Evolutionary conservation across 768 basidiomycete genomes (phyloP), one percentile per base, ranked within the genome.

Genomic region (Tylopilus cervinicoccineus): DNA sequence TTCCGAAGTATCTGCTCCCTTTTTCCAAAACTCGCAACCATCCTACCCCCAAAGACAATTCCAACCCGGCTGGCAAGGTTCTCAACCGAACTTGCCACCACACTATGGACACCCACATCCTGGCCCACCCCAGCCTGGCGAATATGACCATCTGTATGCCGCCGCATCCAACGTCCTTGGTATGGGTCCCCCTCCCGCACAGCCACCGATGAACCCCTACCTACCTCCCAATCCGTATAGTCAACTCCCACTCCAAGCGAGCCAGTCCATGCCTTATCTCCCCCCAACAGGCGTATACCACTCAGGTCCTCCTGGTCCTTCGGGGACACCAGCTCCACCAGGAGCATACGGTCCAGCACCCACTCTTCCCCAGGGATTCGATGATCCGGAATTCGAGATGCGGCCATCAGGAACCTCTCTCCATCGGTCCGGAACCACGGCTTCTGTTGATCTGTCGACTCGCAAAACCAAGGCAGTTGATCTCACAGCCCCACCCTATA

Each of bases 81-180:
- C 66, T 40, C 57, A 62, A 28, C 54, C 64, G 47, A 55, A 32
- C 37, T 39, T 56, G 44, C 41, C 16, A 28, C 56, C 61, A 10
- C 51, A 50, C 23, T 60, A 65, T 22, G 60, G 52, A 27, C 58
- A 45, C 36, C 2, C 51, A 4, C 53, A 49, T 17, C 53, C 48
- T 32, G 49, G 54, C 13, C 51, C 64, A 51, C 58, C 71, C 10
- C 67, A 53, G 42, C 62, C 65, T 14, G 66, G 65, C 27, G 75
- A 77, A 45, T 81, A 79, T 55, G 79, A 83, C 60, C 71, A 76
- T 31, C 66, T 88, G 12, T 85, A 88, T 63, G 76, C 78, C 10
- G 88, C 88, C 13, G 89, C 89, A 9, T 88, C 88, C 9, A 80
- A 86, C 63, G 84, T 90, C 9, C 75, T 92, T 14, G 88, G 88